Conservation (phyloP, 2,329 filamentous ascomycete genomes). For the Helicocarpus griseus region DNA sequence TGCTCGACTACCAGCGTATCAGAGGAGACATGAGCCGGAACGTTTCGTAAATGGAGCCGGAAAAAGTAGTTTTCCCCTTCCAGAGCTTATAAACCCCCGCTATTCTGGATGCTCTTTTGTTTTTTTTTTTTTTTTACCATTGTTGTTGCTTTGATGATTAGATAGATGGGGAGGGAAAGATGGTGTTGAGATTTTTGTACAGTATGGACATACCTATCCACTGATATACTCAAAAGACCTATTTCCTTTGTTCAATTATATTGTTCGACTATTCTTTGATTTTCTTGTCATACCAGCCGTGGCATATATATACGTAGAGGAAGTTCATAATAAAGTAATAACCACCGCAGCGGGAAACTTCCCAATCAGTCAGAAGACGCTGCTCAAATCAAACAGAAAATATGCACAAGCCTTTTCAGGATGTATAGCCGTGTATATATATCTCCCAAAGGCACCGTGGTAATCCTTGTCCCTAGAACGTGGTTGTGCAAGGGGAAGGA, state of each 20-base stretch:
- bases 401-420: too few relatives aligned
- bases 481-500: too few relatives aligned
- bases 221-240: slow-evolving; percentile 23
- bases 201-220: slow-evolving; percentile 22
- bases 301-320: too few relatives aligned
- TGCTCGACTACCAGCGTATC: slow-evolving; percentile 44
- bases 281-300: too few relatives aligned
- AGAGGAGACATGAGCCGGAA: slow-evolving; percentile 83
- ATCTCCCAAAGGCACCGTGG: too few relatives aligned
- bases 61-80: neutral
- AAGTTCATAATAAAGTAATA: too few relatives aligned
- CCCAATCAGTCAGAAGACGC: too few relatives aligned
- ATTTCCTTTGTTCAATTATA: slow-evolving; percentile 11
- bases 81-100: neutral
- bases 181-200: slow-evolving; percentile 23
- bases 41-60: slow-evolving; percentile 24
- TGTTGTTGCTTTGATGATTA: slow-evolving; percentile 9
- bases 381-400: too few relatives aligned
- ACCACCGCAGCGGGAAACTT: too few relatives aligned
- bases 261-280: neutral
- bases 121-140: neutral
- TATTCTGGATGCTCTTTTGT: slow-evolving; percentile 2
- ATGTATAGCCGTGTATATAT: too few relatives aligned
- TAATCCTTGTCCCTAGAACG: too few relatives aligned
- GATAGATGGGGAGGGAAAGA: slow-evolving; percentile 24